Evolutionary conservation across 169 alveolate species (phyloP).

Genomic region (Plasmodium knowlesi): DNA sequence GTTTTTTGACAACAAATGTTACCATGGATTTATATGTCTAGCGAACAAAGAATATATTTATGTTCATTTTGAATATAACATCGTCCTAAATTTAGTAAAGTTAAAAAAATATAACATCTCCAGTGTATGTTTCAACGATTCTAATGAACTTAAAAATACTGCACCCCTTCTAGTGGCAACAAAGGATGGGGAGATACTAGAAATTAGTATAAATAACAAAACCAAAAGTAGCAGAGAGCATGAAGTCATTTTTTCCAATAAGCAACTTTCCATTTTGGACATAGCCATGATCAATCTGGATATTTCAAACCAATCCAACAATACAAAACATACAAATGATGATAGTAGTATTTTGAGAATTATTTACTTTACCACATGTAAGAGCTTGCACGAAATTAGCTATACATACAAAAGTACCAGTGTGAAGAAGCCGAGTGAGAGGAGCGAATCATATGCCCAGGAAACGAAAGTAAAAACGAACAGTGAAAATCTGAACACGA

Average conservation of each 20-base stretch:
- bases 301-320: neutral
- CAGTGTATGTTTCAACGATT: conserved; percentile 45
- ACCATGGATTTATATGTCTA: conserved; percentile 75
- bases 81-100: conserved; percentile 33
- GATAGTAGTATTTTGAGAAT: conserved; percentile 35
- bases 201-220: conserved; percentile 64
- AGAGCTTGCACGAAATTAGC: conserved; percentile 71
- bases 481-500: neutral
- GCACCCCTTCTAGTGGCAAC: conserved; percentile 52
- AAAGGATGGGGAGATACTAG: conserved; percentile 61
- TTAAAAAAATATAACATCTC: conserved; percentile 68
- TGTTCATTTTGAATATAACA: conserved; percentile 69
- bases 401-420: conserved; percentile 29
- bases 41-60: conserved; percentile 74
- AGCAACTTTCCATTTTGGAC: conserved; percentile 42
- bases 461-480: neutral
- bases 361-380: conserved; percentile 63
- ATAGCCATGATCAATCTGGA: conserved; percentile 35
- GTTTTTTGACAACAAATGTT: conserved; percentile 66
- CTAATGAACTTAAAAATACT: conserved; percentile 29
- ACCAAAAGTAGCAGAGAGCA: conserved; percentile 40
- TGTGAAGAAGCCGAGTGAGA: conserved; percentile 6
- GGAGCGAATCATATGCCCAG: neutral
- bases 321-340: neutral
- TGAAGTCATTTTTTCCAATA: conserved; percentile 28